phyloP scores from a whole-genome alignment of 306 rosid genomes.

The Inga oerstediana region DNA sequence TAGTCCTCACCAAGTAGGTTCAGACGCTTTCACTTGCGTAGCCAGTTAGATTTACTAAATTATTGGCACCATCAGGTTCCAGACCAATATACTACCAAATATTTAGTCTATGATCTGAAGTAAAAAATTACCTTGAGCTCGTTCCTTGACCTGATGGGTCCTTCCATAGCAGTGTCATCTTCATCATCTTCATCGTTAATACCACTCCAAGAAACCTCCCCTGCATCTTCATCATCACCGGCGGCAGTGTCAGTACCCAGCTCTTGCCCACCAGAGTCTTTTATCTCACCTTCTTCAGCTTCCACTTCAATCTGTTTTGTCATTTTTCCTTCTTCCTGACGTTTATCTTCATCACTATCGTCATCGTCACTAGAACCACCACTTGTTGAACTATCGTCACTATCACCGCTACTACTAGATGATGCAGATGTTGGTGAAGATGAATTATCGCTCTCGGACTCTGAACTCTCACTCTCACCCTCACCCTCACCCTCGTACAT shows the following conservation, averaged over 20 bases:
- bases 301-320: constrained; percentile 46
- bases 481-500: constrained; percentile 25
- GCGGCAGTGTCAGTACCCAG: neutral
- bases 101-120: neutral
- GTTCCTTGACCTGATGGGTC: constrained; percentile 71
- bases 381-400: constrained; percentile 3
- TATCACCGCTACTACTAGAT: constrained; percentile 36
- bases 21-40: neutral
- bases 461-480: constrained; percentile 42
- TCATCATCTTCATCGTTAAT: neutral
- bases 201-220: neutral
- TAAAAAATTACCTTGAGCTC: constrained; percentile 69
- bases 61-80: neutral
- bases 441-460: constrained; percentile 41
- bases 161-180: constrained; percentile 18
- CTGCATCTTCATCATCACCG: constrained; percentile 15
- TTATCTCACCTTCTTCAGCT: constrained; percentile 79
- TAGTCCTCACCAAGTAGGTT: neutral
- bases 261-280: constrained; percentile 45
- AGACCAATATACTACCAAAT: neutral
- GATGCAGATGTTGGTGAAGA: constrained; percentile 34
- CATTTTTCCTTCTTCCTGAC: neutral
- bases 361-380: constrained; percentile 19
- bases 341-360: constrained; percentile 10
- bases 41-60: neutral